Evolutionary conservation across 2,329 filamentous ascomycete genomes (phyloP).

Genomic region (Purpureocillium lavendulum): DNA sequence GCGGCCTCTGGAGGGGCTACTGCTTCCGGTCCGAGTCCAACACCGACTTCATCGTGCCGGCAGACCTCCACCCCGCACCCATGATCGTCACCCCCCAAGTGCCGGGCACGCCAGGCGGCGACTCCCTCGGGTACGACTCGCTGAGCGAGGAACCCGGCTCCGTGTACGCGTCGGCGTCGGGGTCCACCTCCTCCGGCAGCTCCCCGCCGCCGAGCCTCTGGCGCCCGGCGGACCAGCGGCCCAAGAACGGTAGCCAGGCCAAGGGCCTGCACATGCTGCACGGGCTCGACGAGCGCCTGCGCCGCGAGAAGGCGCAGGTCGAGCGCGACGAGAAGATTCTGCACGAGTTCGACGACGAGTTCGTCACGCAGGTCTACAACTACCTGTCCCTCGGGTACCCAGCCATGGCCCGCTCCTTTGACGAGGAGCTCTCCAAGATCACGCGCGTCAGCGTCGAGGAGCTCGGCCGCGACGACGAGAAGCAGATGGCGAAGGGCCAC

Average conservation of each 20-base stretch:
- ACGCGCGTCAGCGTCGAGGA: constrained; percentile 60
- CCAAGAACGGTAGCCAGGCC: constrained; percentile 21
- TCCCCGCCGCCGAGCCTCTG: constrained; percentile 11
- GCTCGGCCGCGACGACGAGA: constrained; percentile 62
- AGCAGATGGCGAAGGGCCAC: constrained; percentile 58
- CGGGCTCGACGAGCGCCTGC: constrained; percentile 42
- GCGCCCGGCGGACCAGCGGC: constrained; percentile 8
- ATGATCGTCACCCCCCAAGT: constrained; percentile 43
- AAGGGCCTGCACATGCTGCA: constrained; percentile 41
- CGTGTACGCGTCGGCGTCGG: constrained; percentile 15
- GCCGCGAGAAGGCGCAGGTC: constrained; percentile 38
- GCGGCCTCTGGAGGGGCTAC: constrained; percentile 72
- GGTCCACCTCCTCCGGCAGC: constrained; percentile 5
- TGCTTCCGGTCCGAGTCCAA: constrained; percentile 40
- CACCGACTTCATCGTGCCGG: constrained; percentile 28
- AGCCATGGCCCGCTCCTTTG: constrained; percentile 71
- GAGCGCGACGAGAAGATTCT: constrained; percentile 46
- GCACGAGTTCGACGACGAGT: constrained; percentile 69
- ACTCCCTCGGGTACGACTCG: constrained; percentile 33
- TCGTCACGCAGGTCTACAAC: constrained; percentile 95
- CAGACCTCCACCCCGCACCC: constrained; percentile 34
- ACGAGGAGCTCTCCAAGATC: constrained; percentile 78
- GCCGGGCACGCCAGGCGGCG: constrained; percentile 28
- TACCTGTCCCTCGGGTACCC: constrained; percentile 92
- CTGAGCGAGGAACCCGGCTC: constrained; percentile 32